A percentile compares a stretch with the other conserved stretches of the same genome.
Conservation (phyloP, 176 grass and related monocot genomes). For the Eleusine indica region DNA sequence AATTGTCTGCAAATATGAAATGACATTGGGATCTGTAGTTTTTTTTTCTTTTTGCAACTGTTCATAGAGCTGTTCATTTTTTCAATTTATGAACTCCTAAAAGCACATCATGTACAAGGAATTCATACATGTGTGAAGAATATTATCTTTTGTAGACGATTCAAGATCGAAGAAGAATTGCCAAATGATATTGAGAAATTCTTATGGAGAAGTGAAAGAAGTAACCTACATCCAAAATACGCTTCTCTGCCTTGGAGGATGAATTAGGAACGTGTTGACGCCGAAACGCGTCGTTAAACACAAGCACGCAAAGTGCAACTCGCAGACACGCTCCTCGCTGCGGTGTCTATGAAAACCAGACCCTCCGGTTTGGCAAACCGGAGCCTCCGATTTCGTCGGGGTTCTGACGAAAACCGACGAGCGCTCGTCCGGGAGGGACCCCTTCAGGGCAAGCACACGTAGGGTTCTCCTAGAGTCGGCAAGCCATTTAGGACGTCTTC, state of each 20-base stretch:
- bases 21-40: not conserved
- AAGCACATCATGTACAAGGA: not conserved
- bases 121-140: not conserved
- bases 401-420: no score
- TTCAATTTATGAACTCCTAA: conserved; percentile 1
- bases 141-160: not conserved
- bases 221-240: conserved; percentile 45
- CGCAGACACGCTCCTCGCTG: no score
- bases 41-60: not conserved
- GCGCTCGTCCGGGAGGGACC: no score
- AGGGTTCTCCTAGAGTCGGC: no score
- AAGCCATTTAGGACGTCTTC: no score
- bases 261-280: conserved; percentile 45
- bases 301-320: no score
- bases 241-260: conserved; percentile 94
- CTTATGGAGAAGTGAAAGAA: not conserved
- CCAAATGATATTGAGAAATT: conserved; percentile 17
- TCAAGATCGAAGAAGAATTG: not conserved
- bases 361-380: no score
- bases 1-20: no score
- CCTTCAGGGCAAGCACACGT: no score
- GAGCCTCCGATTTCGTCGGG: no score
- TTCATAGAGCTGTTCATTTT: conserved; percentile 6
- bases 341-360: no score
- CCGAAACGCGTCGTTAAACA: no score